Base-by-base conservation (phyloP, 805 yeast species). In the Kodamaea hsintzibuensis region DNA sequence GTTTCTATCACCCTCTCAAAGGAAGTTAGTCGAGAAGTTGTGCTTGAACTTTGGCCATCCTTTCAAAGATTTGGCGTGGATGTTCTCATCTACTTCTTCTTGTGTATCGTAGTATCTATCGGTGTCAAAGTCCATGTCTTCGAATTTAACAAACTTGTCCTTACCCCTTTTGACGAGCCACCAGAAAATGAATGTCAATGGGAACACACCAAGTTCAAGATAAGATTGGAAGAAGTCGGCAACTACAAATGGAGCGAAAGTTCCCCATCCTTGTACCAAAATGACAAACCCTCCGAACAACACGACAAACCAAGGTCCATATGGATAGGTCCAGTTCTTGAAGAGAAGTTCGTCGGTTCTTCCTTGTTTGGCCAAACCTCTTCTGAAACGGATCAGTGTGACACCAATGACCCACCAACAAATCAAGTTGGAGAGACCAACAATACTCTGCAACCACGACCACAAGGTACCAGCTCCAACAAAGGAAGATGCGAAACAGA, bases 401-500 rank as follows among this genome's bases (percentile, higher is more conserved):
- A 80, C 68, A 43, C 77, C 80, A 53, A 80, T 80, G 53, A 72
- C 67, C 61, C 77, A 67, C 84, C 84, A 80, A 25, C 82, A 75
- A 45, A 80, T 62, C 62, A 78, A 80, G 62, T 80, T 80, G 4
- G 83, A 78, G 16, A 80, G 80, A 60, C 82, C 83, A 51, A 80
- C 83, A 51, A 79, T 72, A 53, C 76, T 69, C 67, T 79, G 83
- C 53, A 80, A 65, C 83, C 83, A 80, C 13, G 72, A 57, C 83
- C 84, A 81, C 40, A 81, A 66, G n/a, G 71, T 69, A 44, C 83
- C 84, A 0, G 82, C 78, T 18, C 82, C 81, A 53, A 80, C 74
- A 58, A 80, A 80, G 0, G 85, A 81, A 3, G 85, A 78, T 1
- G 83, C 88, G 60, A 84, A 84, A 62, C 85, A 82, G 46, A 82